These are phyloP conservation scores for Chlorella ohadii DNA, from an alignment of 139 green algal species.

Conservation along the genomic window DNA sequence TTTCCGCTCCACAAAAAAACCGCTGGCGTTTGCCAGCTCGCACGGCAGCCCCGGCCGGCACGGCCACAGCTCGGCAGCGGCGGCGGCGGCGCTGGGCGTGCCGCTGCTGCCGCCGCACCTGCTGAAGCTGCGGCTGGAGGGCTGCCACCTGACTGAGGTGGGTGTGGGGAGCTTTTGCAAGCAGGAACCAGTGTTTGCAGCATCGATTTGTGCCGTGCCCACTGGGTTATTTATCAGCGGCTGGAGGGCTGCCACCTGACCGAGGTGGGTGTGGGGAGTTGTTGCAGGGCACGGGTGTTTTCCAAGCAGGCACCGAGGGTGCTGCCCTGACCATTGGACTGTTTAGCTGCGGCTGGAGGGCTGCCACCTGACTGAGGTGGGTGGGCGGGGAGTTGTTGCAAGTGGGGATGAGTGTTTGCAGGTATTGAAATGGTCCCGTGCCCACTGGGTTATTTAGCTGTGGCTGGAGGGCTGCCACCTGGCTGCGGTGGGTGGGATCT, in stretches of 20 bases:
- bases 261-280: background rate
- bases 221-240: background rate
- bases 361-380: constrained; percentile 23
- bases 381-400: background rate
- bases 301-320: background rate
- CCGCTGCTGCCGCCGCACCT: constrained; percentile 23
- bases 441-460: no score
- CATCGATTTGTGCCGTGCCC: no score
- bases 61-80: background rate
- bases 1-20: constrained; percentile 11
- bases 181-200: no score
- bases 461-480: constrained; percentile 28
- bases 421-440: no score
- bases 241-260: constrained; percentile 32
- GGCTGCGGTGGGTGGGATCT: background rate
- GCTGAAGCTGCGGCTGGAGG: constrained; percentile 31
- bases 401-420: no score
- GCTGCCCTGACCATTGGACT: no score
- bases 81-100: background rate
- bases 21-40: constrained; percentile 3
- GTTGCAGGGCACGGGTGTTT: no score
- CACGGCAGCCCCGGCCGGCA: background rate
- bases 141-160: constrained; percentile 26
- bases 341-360: constrained; percentile 29
- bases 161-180: background rate